A percentile compares a stretch with the other conserved stretches of the same genome.
Evolutionary conservation across 2,329 filamentous ascomycete species (phyloP).

Genomic region (Colletotrichum sidae): DNA sequence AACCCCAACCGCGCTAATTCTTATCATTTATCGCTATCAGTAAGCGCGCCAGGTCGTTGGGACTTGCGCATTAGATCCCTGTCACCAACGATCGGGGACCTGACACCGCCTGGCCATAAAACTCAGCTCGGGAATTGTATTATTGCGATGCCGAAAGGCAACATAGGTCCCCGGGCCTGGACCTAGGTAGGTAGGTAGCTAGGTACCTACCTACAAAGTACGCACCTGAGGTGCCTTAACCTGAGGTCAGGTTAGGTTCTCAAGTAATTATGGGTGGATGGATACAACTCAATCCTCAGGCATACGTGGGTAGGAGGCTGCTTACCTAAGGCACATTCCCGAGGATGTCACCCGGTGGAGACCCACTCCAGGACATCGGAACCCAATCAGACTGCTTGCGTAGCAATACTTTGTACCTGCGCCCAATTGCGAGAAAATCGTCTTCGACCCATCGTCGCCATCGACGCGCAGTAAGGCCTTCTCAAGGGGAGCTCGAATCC

Average conservation of each 20-base stretch:
- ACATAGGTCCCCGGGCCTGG: too few relatives aligned
- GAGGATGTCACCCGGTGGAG: constrained; percentile 4
- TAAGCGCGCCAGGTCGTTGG: background rate
- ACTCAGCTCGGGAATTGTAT: background rate
- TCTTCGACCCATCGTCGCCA: background rate
- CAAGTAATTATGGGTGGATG: too few relatives aligned
- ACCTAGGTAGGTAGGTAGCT: too few relatives aligned
- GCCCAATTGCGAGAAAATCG: constrained; percentile 24
- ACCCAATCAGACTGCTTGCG: constrained; percentile 27
- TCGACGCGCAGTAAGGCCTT: constrained; percentile 13
- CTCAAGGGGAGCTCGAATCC: constrained; percentile 6
- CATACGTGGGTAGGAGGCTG: background rate
- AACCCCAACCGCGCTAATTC: constrained; percentile 26
- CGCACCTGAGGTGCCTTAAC: too few relatives aligned
- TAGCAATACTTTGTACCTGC: constrained; percentile 28
- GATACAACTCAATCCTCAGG: constrained; percentile 17
- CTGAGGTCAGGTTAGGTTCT: too few relatives aligned
- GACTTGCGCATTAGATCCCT: background rate
- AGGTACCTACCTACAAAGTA: too few relatives aligned
- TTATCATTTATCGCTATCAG: constrained; percentile 25
- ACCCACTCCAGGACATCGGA: constrained; percentile 7
- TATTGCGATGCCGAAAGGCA: constrained; percentile 2
- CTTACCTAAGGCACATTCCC: background rate
- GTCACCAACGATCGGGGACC: background rate
- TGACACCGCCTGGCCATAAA: too few relatives aligned